Evolutionary conservation across 2,329 filamentous ascomycete genomes (phyloP).

Genomic region (Beauveria sp.): DNA sequence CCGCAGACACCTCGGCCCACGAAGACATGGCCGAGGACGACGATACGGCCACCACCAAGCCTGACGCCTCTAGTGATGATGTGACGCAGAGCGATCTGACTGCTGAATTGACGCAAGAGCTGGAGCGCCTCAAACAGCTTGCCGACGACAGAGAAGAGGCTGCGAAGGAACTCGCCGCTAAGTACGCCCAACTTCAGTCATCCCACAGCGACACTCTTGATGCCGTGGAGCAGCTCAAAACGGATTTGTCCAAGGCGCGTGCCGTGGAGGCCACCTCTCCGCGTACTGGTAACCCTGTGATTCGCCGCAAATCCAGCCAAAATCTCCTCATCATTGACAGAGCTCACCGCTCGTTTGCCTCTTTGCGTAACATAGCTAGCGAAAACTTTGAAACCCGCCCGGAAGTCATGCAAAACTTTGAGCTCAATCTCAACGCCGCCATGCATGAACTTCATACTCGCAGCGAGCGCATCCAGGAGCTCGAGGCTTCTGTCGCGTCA

Average conservation of each 20-base stretch:
- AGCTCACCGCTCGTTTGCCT: constrained; percentile 83
- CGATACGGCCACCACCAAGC: constrained; percentile 38
- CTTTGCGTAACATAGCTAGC: constrained; percentile 76
- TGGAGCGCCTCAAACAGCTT: constrained; percentile 62
- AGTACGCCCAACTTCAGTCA: constrained; percentile 75
- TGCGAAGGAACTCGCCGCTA: constrained; percentile 63
- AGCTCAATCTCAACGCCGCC: constrained; percentile 81
- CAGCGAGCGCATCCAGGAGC: constrained; percentile 80
- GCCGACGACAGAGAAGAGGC: constrained; percentile 70
- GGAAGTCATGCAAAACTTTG: constrained; percentile 85
- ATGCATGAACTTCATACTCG: constrained; percentile 86
- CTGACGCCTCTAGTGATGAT: constrained; percentile 30
- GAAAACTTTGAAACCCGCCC: constrained; percentile 79
- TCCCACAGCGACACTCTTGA: constrained; percentile 76
- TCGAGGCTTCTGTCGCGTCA: constrained; percentile 75
- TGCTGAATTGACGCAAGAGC: constrained; percentile 49
- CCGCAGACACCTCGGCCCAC: constrained; percentile 51
- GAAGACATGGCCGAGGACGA: constrained; percentile 37
- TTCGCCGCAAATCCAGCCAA: constrained; percentile 88
- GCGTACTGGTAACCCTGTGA: constrained; percentile 63
- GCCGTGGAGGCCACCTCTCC: constrained; percentile 52
- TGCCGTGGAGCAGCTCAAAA: constrained; percentile 85
- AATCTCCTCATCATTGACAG: constrained; percentile 81
- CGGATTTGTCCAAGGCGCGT: constrained; percentile 73
- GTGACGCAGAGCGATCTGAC: constrained; percentile 26